Conservation (phyloP, 108 stramenopile genomes). For the Pseudonitzschia multistriata region DNA sequence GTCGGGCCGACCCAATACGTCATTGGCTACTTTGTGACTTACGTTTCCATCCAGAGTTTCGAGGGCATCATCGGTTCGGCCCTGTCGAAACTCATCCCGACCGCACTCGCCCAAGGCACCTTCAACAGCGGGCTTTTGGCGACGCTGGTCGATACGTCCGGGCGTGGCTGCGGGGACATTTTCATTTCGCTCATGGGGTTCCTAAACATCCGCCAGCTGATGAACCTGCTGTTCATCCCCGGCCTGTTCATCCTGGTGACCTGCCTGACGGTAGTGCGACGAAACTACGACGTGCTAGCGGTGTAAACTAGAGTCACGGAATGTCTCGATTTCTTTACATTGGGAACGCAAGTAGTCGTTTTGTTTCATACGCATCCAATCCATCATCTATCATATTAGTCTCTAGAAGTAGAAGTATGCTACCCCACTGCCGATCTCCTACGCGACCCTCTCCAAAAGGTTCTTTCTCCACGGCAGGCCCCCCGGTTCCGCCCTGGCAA, state of each 20-base stretch:
- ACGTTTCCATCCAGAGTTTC: slow-evolving; percentile 63
- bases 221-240: slow-evolving; percentile 70
- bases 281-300: slow-evolving; percentile 56
- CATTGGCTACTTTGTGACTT: slow-evolving; percentile 61
- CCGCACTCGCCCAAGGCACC: slow-evolving; percentile 83
- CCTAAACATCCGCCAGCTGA: slow-evolving; percentile 55
- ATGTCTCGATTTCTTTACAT: no score
- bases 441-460: slow-evolving; percentile 22
- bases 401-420: no score
- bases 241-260: slow-evolving; percentile 49
- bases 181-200: slow-evolving; percentile 63
- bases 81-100: slow-evolving; percentile 83
- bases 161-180: slow-evolving; percentile 65
- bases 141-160: slow-evolving; percentile 48
- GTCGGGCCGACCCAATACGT: slow-evolving; percentile 58
- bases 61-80: slow-evolving; percentile 84
- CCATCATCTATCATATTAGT: neutral
- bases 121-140: slow-evolving; percentile 49
- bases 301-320: slow-evolving; percentile 33
- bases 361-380: neutral
- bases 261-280: slow-evolving; percentile 52
- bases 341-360: neutral
- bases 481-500: slow-evolving; percentile 44
- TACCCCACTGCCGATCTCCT: neutral
- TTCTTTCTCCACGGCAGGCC: slow-evolving; percentile 49